Evolutionary conservation across 1,284 basidiomycete species (phyloP).

Genomic region (Puccinia hordei): DNA sequence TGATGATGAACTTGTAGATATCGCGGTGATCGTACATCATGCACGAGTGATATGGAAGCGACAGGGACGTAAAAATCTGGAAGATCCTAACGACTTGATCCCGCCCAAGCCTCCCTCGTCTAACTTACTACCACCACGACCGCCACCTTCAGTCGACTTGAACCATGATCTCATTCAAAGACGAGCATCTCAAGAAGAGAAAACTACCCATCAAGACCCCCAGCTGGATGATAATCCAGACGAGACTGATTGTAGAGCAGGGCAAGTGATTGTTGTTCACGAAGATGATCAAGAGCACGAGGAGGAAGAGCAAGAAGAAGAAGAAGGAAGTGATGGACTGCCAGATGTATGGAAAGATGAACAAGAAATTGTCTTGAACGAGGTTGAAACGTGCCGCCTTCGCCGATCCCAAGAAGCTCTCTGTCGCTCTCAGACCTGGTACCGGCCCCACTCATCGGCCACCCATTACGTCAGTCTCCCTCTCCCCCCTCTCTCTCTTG

Average conservation of each 20-base stretch:
- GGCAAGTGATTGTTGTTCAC: not conserved
- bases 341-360: constrained; percentile 11
- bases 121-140: no score
- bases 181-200: not conserved
- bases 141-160: no score
- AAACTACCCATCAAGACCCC: no score
- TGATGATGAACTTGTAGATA: constrained; percentile 18
- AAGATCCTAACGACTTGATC: constrained; percentile 37
- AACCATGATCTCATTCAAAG: no score
- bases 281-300: constrained; percentile 19
- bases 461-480: constrained; percentile 40
- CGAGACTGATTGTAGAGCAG: not conserved
- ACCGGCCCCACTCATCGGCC: constrained; percentile 44
- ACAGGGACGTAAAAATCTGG: constrained; percentile 9
- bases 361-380: constrained; percentile 11
- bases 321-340: not conserved
- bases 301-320: no score
- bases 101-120: not conserved
- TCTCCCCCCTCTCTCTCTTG: not conserved
- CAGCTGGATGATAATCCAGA: no score
- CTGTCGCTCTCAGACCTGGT: constrained; percentile 48
- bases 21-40: constrained; percentile 30
- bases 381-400: not conserved
- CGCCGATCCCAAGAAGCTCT: constrained; percentile 10
- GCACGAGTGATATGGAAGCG: constrained; percentile 37